Conservation (phyloP, 75 land plant species). For the Azolla pinnata region DNA sequence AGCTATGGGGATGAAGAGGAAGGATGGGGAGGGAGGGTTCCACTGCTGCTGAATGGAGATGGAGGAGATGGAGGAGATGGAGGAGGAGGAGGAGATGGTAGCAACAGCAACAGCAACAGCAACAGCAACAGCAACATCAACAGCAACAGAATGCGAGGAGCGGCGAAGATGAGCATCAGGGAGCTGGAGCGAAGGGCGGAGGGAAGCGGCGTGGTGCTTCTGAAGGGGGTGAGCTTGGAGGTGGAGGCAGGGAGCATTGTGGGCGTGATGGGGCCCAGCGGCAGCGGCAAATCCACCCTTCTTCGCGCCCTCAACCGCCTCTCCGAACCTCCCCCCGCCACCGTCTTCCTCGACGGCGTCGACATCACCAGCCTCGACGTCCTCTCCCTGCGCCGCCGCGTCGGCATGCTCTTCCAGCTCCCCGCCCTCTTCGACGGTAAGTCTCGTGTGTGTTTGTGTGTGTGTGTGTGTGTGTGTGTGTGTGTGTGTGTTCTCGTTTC, state of each 20-base stretch:
- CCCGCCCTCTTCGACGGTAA: constrained; percentile 81
- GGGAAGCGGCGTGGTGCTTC: constrained; percentile 23
- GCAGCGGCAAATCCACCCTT: constrained; percentile 88
- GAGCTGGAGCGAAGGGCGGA: too few relatives aligned
- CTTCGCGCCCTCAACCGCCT: constrained; percentile 80
- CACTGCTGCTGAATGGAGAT: too few relatives aligned
- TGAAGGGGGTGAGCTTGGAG: constrained; percentile 34
- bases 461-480: not conserved
- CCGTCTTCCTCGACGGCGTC: constrained; percentile 67
- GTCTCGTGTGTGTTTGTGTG: not conserved
- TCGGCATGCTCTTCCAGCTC: constrained; percentile 92
- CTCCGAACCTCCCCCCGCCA: constrained; percentile 72
- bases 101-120: too few relatives aligned
- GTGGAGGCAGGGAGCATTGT: constrained; percentile 49
- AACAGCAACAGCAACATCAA: too few relatives aligned
- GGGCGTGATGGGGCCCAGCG: constrained; percentile 89
- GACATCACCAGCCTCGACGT: constrained; percentile 64
- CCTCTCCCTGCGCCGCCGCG: constrained; percentile 55
- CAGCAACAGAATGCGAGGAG: too few relatives aligned
- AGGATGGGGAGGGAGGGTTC: too few relatives aligned
- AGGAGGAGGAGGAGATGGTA: too few relatives aligned
- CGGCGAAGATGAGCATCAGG: too few relatives aligned
- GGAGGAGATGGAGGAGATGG: too few relatives aligned
- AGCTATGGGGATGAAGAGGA: too few relatives aligned
- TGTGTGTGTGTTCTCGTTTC: not conserved